Base-by-base conservation (phyloP, 1,284 basidiomycete genomes). In the Ceratobasidium sp. region DNA sequence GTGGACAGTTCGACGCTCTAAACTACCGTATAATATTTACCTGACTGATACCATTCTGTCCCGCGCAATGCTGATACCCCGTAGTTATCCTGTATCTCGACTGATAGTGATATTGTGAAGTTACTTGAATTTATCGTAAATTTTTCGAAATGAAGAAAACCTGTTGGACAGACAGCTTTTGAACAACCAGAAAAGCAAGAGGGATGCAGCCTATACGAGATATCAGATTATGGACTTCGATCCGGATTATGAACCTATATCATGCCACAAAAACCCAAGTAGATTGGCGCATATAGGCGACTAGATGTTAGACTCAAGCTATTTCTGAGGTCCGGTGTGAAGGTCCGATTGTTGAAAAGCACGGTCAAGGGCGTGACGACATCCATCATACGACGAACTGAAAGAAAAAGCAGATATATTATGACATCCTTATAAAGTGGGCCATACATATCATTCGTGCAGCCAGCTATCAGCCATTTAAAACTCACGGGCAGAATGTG, bases 401-500 rank as follows among this genome's bases (percentile, higher is more conserved):
- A 7, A 51, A 51, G 7, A 7, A 13, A 51, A 33, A 33, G 33
- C 4, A 4, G 33, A 53, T 58, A 58, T 58, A 33, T 58, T 58
- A 13, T 23, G 28, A 10, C 28, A 58, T 26, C 28, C 18, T 58
- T 9, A n/a, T n/a, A 28, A 3, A 13, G 23, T 26, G 15, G 28
- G 56, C n/a, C 56, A 10, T 58, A 58, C 56, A 58, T 20, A 23
- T 58, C 18, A 58, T 12, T 23, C 18, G 28, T 26, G 56, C n/a
- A 15, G 23, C 56, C 12, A 15, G 28, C 28, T 33, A 58, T 26
- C 6, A 26, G n/a, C n/a, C n/a, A 33, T 33, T 33, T 26, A 26
- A 23, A 10, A 28, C 9, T 58, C 15, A 58, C 23, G 56, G 84
- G 77, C 84, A 85, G 79, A 85, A 84, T 2, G 82, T 84, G 40